Evolutionary conservation across 192 early-diverging fungal species (phyloP).

Genomic region (Polychytrium aggregatum): DNA sequence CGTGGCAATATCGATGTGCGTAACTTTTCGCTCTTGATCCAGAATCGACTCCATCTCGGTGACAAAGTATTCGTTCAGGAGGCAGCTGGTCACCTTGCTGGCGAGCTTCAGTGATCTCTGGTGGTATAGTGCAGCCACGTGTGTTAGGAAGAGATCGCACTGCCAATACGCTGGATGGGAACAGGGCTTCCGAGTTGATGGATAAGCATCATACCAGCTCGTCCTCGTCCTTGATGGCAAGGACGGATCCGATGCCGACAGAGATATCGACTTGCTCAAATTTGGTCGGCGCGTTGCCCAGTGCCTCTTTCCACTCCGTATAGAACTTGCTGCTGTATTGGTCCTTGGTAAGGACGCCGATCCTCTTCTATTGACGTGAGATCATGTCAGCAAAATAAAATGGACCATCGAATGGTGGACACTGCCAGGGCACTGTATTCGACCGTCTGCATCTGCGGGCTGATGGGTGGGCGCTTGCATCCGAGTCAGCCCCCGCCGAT

Average conservation of each 20-base stretch:
- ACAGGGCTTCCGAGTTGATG: neutral
- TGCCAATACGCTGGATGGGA: neutral
- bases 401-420: no score
- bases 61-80: conserved; percentile 82
- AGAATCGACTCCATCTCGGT: conserved; percentile 75
- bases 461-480: no score
- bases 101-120: conserved; percentile 64
- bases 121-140: no score
- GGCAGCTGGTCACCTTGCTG: conserved; percentile 51
- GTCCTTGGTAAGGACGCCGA: conserved; percentile 77
- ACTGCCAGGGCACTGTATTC: no score
- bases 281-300: conserved; percentile 23
- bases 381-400: no score
- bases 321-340: conserved; percentile 61
- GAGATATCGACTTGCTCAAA: conserved; percentile 67
- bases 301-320: conserved; percentile 64
- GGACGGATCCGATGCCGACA: conserved; percentile 49
- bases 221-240: conserved; percentile 86
- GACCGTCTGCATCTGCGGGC: no score
- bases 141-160: conserved; percentile 1
- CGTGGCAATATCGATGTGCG: conserved; percentile 71
- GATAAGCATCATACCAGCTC: conserved; percentile 50
- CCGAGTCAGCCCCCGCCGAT: no score
- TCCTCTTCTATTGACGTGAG: conserved; percentile 26
- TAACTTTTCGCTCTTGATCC: conserved; percentile 78